Evolutionary conservation across 768 basidiomycete genomes (phyloP).

Genomic region (Lactarius tabidus): DNA sequence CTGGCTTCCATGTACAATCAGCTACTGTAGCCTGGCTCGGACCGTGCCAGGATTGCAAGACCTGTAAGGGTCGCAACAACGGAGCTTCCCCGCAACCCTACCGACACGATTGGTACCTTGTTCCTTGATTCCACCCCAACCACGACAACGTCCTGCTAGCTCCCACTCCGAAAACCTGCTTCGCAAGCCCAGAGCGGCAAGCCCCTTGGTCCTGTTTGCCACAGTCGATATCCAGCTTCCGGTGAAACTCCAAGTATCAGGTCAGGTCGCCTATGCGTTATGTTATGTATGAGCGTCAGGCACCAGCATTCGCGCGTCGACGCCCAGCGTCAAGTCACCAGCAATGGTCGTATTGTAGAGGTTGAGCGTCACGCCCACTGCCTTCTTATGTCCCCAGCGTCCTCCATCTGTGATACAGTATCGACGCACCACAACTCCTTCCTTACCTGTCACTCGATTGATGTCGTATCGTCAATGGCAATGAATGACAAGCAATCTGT

Average conservation of each 20-base stretch:
- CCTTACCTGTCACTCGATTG: not conserved
- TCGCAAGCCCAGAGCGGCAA: not conserved
- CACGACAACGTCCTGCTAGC: not conserved
- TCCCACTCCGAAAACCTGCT: not conserved
- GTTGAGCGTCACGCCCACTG: not conserved
- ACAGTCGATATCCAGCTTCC: not conserved
- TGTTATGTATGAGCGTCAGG: not conserved
- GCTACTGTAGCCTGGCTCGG: not conserved
- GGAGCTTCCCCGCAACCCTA: not conserved
- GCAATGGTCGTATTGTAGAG: not conserved
- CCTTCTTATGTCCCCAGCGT: not conserved
- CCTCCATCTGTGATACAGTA: not conserved
- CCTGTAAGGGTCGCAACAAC: not conserved
- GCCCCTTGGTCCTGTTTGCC: not conserved
- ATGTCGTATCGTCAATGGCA: not conserved
- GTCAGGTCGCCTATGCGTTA: not conserved
- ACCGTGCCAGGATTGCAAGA: not conserved
- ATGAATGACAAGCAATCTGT: not conserved
- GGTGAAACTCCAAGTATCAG: not conserved
- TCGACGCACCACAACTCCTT: not conserved
- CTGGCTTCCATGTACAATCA: not conserved
- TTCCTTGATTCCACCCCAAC: not conserved
- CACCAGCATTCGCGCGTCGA: not conserved
- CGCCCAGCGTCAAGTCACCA: not conserved
- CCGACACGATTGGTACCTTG: not conserved